These are phyloP conservation scores for Globisporangium takayamanum DNA, from an alignment of 352 stramenopile species.

Conservation along the genomic window DNA sequence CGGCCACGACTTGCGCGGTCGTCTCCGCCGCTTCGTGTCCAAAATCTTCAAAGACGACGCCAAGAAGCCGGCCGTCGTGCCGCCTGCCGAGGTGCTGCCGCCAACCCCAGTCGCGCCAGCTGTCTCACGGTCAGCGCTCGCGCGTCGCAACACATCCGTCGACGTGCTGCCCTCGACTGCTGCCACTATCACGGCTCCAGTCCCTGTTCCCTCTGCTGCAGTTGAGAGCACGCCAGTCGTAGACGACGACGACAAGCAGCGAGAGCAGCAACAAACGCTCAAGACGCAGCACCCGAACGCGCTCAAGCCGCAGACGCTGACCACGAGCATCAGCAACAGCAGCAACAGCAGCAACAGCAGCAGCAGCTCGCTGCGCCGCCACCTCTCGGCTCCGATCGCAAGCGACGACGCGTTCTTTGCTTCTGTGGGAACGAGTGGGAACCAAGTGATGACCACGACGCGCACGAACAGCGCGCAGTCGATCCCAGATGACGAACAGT, in stretches of 20 bases:
- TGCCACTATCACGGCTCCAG: no score
- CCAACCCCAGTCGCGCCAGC: no score
- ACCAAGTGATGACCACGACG: neutral
- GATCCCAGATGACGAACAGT: conserved; percentile 1
- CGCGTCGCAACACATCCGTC: no score
- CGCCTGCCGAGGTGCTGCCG: neutral
- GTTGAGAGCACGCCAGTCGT: no score
- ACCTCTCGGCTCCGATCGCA: conserved; percentile 2
- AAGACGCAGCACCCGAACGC: neutral
- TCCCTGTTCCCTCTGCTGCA: no score
- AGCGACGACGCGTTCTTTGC: neutral
- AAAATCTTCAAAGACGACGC: conserved; percentile 13
- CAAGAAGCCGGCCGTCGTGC: conserved; percentile 5
- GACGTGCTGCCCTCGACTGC: no score
- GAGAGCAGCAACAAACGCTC: no score
- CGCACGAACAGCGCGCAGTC: neutral
- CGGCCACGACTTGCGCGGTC: no score
- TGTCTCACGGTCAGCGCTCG: no score
- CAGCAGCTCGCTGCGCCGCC: conserved; percentile 2
- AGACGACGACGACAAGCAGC: no score
- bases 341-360: neutral
- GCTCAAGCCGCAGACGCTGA: no score
- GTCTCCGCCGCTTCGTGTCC: no score
- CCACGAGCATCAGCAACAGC: neutral
- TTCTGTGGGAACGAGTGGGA: neutral